phyloP scores from a whole-genome alignment of 2,329 filamentous ascomycete species.

The Trichophyton benhamiae region DNA sequence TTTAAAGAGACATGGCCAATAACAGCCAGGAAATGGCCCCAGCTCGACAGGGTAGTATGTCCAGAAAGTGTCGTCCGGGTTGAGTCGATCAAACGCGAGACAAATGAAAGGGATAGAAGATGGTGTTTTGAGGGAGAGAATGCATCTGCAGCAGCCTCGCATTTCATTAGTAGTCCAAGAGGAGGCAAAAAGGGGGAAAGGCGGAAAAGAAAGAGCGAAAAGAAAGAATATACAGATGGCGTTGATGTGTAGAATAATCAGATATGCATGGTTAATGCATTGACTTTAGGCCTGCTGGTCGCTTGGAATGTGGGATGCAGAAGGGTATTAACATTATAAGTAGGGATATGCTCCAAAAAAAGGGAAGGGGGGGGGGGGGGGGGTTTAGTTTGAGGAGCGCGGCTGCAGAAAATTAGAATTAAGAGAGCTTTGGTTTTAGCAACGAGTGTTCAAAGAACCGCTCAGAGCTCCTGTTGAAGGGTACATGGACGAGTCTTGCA shows the following conservation, averaged over 20 bases:
- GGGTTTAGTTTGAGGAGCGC: neutral
- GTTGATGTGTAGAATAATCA: neutral
- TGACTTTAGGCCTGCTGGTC: neutral
- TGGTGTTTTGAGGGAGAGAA: neutral
- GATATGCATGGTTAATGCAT: neutral
- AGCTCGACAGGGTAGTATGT: neutral
- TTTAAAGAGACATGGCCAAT: neutral
- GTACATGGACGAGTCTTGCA: neutral
- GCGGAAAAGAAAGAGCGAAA: neutral
- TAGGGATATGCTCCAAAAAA: neutral
- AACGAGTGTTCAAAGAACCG: neutral
- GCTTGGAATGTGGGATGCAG: neutral
- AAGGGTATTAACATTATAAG: neutral
- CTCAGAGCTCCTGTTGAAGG: neutral
- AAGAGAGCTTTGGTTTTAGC: neutral
- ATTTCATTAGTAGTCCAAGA: neutral
- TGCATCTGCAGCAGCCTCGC: neutral
- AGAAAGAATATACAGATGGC: neutral
- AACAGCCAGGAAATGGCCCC: neutral
- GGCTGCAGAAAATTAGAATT: neutral
- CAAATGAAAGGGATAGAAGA: neutral
- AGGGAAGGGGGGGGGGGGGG: neutral
- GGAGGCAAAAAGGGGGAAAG: no score
- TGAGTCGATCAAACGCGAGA: neutral
- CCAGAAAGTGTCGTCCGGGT: neutral